These are phyloP conservation scores for Pseudocercospora crystallina DNA, from an alignment of 2,329 filamentous ascomycete genomes.

Conservation along the genomic window DNA sequence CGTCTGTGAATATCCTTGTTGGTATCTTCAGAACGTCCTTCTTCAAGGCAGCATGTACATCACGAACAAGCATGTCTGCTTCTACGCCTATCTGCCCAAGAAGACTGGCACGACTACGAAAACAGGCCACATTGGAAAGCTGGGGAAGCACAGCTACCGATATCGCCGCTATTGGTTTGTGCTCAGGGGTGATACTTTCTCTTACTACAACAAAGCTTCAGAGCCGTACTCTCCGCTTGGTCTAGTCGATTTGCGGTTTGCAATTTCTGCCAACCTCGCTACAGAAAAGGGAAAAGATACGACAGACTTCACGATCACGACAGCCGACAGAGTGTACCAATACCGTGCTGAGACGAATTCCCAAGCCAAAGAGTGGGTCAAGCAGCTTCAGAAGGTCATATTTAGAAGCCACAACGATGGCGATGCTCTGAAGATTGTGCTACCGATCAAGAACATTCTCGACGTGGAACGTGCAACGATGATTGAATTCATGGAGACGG, in stretches of 20 bases:
- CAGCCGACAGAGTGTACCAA: slow-evolving; percentile 77
- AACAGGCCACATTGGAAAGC: slow-evolving; percentile 84
- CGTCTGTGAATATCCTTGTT: slow-evolving; percentile 89
- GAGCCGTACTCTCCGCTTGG: slow-evolving; percentile 90
- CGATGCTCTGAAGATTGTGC: slow-evolving; percentile 91
- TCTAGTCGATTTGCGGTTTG: slow-evolving; percentile 88
- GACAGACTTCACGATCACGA: slow-evolving; percentile 76
- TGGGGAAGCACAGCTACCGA: slow-evolving; percentile 80
- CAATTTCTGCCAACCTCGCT: slow-evolving; percentile 75
- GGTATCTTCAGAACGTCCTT: slow-evolving; percentile 85
- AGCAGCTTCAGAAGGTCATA: slow-evolving; percentile 88
- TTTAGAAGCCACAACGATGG: slow-evolving; percentile 95
- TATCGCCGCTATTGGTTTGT: slow-evolving; percentile 93
- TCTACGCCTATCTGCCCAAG: slow-evolving; percentile 95
- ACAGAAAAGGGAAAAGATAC: slow-evolving; percentile 58
- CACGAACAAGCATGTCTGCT: slow-evolving; percentile 88
- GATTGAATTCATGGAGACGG: slow-evolving; percentile 86
- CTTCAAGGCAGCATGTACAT: slow-evolving; percentile 96
- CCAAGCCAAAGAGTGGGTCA: slow-evolving; percentile 96
- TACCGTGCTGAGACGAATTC: slow-evolving; percentile 84
- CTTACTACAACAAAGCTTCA: slow-evolving; percentile 81
- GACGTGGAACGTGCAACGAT: slow-evolving; percentile 91
- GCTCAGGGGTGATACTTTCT: slow-evolving; percentile 85
- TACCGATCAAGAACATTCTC: slow-evolving; percentile 84
- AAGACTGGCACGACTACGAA: slow-evolving; percentile 78